Conservation (phyloP, 306 rosid species). For the Carpinus fangiana region DNA sequence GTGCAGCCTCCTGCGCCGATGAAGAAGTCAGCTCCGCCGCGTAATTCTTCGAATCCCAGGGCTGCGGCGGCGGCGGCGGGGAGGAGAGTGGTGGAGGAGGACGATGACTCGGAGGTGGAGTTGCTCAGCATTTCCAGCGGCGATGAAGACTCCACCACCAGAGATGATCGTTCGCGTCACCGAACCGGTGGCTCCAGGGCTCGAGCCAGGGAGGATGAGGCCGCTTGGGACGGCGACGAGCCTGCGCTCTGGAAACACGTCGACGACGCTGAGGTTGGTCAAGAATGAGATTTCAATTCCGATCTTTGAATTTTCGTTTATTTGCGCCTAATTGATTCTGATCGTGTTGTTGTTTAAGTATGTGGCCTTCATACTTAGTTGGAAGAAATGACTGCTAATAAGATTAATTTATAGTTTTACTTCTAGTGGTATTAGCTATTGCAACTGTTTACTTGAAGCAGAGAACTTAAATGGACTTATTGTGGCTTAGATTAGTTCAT, state of each 20-base stretch:
- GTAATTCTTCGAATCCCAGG: conserved; percentile 8
- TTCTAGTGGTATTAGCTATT: background rate
- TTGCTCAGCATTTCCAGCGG: conserved; percentile 99
- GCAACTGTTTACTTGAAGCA: background rate
- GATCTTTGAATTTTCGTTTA: background rate
- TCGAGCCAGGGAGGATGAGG: conserved; percentile 60
- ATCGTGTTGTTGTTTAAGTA: no score
- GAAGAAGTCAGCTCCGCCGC: conserved; percentile 31
- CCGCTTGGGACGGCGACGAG: conserved; percentile 89
- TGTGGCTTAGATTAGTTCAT: background rate
- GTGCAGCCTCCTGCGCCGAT: conserved; percentile 74
- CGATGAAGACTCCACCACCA: conserved; percentile 65
- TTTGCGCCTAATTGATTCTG: background rate
- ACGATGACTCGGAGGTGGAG: conserved; percentile 94
- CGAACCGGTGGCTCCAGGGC: conserved; percentile 33
- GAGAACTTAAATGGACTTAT: background rate
- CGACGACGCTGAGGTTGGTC: conserved; percentile 50
- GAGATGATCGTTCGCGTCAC: conserved; percentile 30
- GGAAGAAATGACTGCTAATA: background rate
- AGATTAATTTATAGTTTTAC: background rate
- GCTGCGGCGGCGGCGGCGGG: conserved; percentile 18
- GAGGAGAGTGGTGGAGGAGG: conserved; percentile 60
- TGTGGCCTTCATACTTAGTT: background rate
- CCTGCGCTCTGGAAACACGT: conserved; percentile 89
- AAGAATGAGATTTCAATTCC: background rate